phyloP scores from a whole-genome alignment of 2,329 filamentous ascomycete species.

The Didymella arachidicola region DNA sequence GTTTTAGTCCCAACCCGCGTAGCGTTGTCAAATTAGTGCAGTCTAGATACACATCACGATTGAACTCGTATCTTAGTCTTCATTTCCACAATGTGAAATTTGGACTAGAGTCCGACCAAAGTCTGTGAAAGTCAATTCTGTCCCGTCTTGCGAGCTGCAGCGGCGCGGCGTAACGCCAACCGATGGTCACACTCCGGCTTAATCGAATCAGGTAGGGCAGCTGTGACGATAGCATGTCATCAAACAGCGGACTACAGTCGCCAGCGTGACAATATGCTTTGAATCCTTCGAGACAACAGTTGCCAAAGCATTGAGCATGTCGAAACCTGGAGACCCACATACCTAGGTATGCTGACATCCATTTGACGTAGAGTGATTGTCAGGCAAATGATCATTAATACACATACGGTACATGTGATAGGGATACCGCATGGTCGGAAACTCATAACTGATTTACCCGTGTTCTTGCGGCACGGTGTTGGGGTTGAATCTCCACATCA shows the following conservation, averaged over 20 bases:
- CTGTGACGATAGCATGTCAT: neutral
- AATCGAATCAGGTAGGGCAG: neutral
- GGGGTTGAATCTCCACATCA: slow-evolving; percentile 11
- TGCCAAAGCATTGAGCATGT: neutral
- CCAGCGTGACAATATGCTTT: neutral
- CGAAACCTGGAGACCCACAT: slow-evolving; percentile 7
- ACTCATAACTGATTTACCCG: neutral
- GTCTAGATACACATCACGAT: neutral
- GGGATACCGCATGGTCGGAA: neutral
- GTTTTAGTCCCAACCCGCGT: neutral
- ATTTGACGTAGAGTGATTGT: neutral
- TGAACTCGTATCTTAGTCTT: neutral
- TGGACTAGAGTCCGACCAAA: neutral
- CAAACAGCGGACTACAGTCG: neutral
- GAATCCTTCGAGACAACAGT: neutral
- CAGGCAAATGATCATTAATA: neutral
- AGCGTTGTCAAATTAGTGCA: neutral
- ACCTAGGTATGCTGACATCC: slow-evolving; percentile 10
- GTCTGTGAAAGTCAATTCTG: neutral
- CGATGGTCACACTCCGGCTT: neutral
- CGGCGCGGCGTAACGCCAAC: neutral
- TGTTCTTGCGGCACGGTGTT: slow-evolving; percentile 7
- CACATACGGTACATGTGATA: neutral
- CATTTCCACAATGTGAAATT: neutral
- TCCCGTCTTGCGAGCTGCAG: neutral